Conservation (phyloP, 2,329 filamentous ascomycete species). For the Orbilia ellipsospora region DNA sequence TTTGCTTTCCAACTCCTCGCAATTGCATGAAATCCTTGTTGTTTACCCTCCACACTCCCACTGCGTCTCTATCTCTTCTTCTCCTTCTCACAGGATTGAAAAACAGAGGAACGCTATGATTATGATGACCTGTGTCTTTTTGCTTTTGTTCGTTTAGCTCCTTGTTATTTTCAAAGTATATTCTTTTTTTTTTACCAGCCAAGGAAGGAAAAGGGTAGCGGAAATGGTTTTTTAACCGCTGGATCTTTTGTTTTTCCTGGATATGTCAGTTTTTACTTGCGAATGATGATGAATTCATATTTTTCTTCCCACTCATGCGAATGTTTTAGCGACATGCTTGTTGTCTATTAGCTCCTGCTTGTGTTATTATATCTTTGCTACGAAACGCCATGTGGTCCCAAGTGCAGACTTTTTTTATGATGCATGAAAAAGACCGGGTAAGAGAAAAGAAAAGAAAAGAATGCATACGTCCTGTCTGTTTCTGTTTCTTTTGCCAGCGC, state of each 20-base stretch:
- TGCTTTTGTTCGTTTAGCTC: slow-evolving; percentile 22
- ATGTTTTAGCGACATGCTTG: slow-evolving; percentile 47
- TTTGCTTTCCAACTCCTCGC: slow-evolving; percentile 39
- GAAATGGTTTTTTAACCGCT: slow-evolving; percentile 21
- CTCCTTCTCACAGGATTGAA: not conserved
- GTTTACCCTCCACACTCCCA: slow-evolving; percentile 20
- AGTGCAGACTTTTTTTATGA: slow-evolving; percentile 8
- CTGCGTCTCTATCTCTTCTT: slow-evolving; percentile 31
- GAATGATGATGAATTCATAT: too few relatives aligned
- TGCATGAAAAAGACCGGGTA: slow-evolving; percentile 25
- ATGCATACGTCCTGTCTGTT: not conserved
- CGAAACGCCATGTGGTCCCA: slow-evolving; percentile 4
- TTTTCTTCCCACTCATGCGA: slow-evolving; percentile 23
- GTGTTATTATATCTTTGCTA: slow-evolving; percentile 12
- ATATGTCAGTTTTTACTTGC: slow-evolving; percentile 9
- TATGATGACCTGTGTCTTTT: slow-evolving; percentile 54
- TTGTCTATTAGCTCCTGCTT: slow-evolving; percentile 37
- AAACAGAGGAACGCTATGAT: slow-evolving; percentile 35
- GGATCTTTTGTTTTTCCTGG: slow-evolving; percentile 10
- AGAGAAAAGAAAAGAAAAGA: not conserved
- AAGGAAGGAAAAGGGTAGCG: slow-evolving; percentile 23
- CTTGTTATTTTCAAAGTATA: slow-evolving; percentile 36
- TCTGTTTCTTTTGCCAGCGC: slow-evolving; percentile 33
- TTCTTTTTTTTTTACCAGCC: slow-evolving; percentile 19
- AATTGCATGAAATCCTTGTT: slow-evolving; percentile 50